These are phyloP conservation scores for Fagus crenata DNA, from an alignment of 306 rosid species.

Conservation along the genomic window DNA sequence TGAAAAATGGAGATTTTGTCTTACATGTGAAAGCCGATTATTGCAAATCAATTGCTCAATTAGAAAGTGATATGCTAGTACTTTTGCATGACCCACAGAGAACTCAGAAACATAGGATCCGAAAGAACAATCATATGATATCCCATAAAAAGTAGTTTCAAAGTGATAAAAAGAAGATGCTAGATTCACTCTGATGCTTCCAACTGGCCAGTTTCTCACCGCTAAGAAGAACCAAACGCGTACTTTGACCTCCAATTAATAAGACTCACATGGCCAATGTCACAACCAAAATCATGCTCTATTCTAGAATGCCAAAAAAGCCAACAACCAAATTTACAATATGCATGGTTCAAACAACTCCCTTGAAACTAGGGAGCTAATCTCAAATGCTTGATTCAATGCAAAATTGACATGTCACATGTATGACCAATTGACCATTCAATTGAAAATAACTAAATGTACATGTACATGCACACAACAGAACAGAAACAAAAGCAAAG, in stretches of 20 bases:
- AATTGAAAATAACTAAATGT: background rate
- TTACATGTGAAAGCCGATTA: constrained; percentile 29
- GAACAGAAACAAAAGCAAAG: no score
- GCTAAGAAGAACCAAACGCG: background rate
- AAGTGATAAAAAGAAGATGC: constrained; percentile 8
- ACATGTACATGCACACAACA: no score
- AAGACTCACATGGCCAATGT: background rate
- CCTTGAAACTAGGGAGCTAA: no score
- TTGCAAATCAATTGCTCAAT: constrained; percentile 18
- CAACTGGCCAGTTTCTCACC: constrained; percentile 39
- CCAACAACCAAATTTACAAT: background rate
- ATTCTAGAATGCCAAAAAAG: background rate
- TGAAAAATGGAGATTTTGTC: background rate
- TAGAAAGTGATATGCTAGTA: constrained; percentile 3
- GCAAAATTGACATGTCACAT: background rate
- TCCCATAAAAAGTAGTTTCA: background rate
- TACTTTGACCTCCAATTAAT: background rate
- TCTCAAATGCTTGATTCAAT: background rate
- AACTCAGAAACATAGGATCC: constrained; percentile 6
- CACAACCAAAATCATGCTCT: background rate
- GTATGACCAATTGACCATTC: background rate
- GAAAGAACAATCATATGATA: background rate
- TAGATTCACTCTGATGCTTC: constrained; percentile 32
- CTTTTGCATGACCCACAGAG: constrained; percentile 15
- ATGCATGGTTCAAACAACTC: background rate